phyloP scores from a whole-genome alignment of 768 basidiomycete genomes.

The Lactarius deliciosus region DNA sequence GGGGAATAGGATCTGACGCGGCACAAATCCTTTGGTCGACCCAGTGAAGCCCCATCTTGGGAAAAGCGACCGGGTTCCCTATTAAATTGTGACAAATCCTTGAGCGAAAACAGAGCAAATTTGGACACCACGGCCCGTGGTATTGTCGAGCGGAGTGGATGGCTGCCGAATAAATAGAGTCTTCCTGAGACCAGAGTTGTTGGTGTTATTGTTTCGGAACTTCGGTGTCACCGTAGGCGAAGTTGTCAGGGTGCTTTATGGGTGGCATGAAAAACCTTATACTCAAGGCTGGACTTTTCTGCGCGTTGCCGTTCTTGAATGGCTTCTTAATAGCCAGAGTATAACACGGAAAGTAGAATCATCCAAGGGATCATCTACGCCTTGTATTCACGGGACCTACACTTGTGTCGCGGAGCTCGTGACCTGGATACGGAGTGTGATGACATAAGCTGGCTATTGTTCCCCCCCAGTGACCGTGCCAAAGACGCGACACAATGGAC shows the following conservation, averaged over 20 bases:
- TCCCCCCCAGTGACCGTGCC: neutral
- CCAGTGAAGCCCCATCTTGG: neutral
- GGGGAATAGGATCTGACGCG: neutral
- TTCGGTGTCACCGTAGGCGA: neutral
- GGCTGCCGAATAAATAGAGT: neutral
- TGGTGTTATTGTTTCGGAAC: constrained; percentile 1
- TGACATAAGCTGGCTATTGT: constrained; percentile 1
- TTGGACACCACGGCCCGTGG: neutral
- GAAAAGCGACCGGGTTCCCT: neutral
- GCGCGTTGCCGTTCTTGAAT: neutral
- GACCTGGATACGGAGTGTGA: neutral
- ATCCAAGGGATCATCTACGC: neutral
- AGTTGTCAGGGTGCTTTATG: neutral
- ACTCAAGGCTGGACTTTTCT: neutral
- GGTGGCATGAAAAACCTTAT: neutral
- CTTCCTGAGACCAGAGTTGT: neutral
- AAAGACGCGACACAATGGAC: constrained; percentile 23
- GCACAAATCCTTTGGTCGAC: neutral
- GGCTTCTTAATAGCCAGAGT: neutral
- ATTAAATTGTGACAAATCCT: neutral
- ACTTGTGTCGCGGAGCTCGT: neutral
- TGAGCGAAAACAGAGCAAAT: neutral
- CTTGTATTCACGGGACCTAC: neutral
- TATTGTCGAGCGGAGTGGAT: neutral
- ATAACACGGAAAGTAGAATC: neutral